Conservation (phyloP, 139 green algal species). For the Eudorina sp. region DNA sequence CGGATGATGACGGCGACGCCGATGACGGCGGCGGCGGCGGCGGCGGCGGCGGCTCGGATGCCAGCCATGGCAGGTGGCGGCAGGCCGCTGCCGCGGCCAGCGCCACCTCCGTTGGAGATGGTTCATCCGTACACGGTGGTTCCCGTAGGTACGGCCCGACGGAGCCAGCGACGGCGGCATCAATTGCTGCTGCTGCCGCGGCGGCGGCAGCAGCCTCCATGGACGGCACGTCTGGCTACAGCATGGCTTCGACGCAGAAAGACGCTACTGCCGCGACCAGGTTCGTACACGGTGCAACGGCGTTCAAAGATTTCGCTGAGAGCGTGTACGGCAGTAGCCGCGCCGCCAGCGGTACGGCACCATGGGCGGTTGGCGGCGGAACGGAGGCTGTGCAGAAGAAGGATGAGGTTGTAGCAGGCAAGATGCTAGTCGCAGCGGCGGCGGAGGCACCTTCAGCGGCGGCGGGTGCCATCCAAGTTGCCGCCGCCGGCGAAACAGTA, state of each 20-base stretch:
- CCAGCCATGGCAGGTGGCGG: too few species aligned
- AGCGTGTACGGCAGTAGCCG: neutral
- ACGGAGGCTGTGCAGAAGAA: too few species aligned
- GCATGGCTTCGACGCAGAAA: too few species aligned
- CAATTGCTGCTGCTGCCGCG: neutral
- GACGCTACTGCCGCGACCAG: neutral
- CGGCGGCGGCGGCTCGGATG: too few species aligned
- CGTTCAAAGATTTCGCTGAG: neutral
- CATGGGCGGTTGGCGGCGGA: too few species aligned
- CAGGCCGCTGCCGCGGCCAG: too few species aligned
- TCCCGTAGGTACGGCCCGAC: neutral
- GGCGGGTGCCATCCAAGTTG: neutral
- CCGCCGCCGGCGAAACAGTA: neutral
- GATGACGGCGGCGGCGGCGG: neutral
- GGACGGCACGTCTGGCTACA: neutral
- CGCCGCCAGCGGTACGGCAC: neutral
- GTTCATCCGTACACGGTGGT: neutral
- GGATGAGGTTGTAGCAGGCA: too few species aligned
- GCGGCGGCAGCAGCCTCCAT: neutral
- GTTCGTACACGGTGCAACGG: neutral
- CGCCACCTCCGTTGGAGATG: too few species aligned
- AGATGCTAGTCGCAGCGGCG: too few species aligned
- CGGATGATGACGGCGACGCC: neutral
- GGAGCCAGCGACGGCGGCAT: neutral
- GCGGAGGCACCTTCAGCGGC: too few species aligned